Evolutionary conservation across 805 yeast genomes (phyloP).

Genomic region (Tetrapisispora fleetii): DNA sequence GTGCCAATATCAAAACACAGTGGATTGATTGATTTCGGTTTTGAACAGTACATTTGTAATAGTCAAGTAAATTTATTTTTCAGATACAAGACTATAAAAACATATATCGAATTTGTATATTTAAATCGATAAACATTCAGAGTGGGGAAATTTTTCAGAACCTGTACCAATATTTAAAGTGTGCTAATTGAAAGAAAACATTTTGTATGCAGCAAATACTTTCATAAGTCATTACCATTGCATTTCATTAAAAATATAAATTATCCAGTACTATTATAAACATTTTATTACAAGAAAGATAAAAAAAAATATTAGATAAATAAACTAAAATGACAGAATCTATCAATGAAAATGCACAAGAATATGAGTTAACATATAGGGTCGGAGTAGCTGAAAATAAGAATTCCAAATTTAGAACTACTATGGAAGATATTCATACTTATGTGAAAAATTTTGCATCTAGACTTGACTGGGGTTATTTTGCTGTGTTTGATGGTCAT

Average conservation of each 20-base stretch:
- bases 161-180: too few relatives aligned
- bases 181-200: neutral
- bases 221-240: too few relatives aligned
- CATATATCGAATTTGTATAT: too few relatives aligned
- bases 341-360: neutral
- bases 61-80: too few relatives aligned
- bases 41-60: neutral
- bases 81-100: too few relatives aligned
- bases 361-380: constrained; percentile 49
- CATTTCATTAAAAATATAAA: too few relatives aligned
- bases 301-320: neutral
- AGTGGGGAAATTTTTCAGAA: too few relatives aligned
- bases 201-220: neutral
- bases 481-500: constrained; percentile 94
- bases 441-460: constrained; percentile 91
- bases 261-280: too few relatives aligned
- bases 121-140: neutral
- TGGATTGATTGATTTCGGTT: neutral
- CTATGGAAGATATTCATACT: constrained; percentile 96
- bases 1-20: too few relatives aligned
- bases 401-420: constrained; percentile 66
- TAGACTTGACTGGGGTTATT: constrained; percentile 83
- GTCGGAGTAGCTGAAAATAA: constrained; percentile 92
- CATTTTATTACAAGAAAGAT: neutral
- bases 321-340: neutral